A percentile compares a stretch with the other conserved stretches of the same genome.
Evolutionary conservation across 495 filamentous ascomycete genomes (phyloP).

Genomic region (Daldinia childiae): DNA sequence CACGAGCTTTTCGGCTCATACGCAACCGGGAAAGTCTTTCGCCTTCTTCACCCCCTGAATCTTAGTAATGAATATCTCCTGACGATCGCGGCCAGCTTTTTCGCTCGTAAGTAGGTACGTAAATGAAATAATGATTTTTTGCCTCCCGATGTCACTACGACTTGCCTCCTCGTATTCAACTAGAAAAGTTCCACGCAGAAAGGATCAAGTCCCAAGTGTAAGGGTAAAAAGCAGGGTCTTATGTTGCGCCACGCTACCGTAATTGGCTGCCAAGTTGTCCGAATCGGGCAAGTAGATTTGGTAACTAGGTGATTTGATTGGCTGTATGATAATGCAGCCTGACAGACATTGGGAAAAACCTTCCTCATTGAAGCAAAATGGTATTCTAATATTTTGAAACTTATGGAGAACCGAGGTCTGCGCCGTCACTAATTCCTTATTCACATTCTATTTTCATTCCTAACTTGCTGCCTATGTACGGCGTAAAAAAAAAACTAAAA

Average conservation of each 20-base stretch:
- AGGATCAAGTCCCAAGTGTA: slow-evolving; percentile 18
- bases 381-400: slow-evolving; percentile 31
- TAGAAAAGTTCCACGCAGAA: neutral
- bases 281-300: slow-evolving; percentile 29
- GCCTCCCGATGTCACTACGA: no score
- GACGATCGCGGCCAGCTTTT: slow-evolving; percentile 30
- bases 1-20: slow-evolving; percentile 10
- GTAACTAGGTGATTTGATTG: slow-evolving; percentile 22
- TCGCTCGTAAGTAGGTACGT: slow-evolving; percentile 1
- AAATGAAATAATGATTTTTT: neutral
- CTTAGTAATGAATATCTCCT: slow-evolving; percentile 26
- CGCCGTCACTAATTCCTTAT: slow-evolving; percentile 15
- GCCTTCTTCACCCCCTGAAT: slow-evolving; percentile 26
- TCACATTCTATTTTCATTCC: slow-evolving; percentile 12
- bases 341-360: slow-evolving; percentile 4
- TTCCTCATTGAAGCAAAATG: slow-evolving; percentile 11
- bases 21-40: slow-evolving; percentile 21
- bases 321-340: neutral
- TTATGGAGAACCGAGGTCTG: slow-evolving; percentile 13
- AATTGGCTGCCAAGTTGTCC: slow-evolving; percentile 29
- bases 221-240: slow-evolving; percentile 11
- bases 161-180: slow-evolving; percentile 1
- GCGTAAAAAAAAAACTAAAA: slow-evolving; percentile 6
- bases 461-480: slow-evolving; percentile 13
- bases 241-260: neutral